Conservation (phyloP, 768 basidiomycete genomes). For the Kondoa subrosea region DNA sequence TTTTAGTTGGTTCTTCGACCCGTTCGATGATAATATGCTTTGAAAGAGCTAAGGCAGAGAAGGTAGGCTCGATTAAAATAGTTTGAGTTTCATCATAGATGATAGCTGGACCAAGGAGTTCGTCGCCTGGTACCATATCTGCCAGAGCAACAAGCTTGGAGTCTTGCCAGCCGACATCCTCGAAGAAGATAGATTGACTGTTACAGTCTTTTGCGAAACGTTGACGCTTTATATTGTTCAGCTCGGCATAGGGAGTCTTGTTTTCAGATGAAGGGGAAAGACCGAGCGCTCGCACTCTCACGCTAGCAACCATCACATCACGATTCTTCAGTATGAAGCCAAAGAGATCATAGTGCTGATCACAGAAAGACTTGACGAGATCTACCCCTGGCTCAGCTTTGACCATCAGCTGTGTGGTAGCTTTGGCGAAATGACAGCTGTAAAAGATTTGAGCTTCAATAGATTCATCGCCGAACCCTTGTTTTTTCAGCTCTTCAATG, state of each 20-base stretch:
- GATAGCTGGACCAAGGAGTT: conserved; percentile 70
- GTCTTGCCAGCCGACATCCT: conserved; percentile 55
- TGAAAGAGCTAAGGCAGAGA: conserved; percentile 14
- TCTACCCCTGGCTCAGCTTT: conserved; percentile 37
- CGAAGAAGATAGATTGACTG: conserved; percentile 50
- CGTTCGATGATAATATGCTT: conserved; percentile 18
- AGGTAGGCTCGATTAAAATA: conserved; percentile 46
- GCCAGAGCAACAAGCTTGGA: conserved; percentile 66
- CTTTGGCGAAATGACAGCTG: conserved; percentile 82
- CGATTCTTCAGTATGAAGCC: conserved; percentile 79
- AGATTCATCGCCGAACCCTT: conserved; percentile 63
- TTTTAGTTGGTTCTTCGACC: no score
- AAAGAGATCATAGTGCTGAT: conserved; percentile 53
- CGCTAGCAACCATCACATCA: conserved; percentile 69
- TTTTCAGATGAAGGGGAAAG: conserved; percentile 45
- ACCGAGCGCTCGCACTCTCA: conserved; percentile 28
- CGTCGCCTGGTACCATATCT: conserved; percentile 50
- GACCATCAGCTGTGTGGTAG: conserved; percentile 79
- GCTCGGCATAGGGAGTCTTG: conserved; percentile 59
- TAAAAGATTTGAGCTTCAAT: conserved; percentile 35
- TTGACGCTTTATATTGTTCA: conserved; percentile 45
- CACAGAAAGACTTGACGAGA: conserved; percentile 60
- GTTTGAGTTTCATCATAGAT: conserved; percentile 93
- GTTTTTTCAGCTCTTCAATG: conserved; percentile 47
- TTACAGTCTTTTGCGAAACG: conserved; percentile 27